Percentiles rank a stretch among this genome's conserved stretches.
Conservation (phyloP, 495 filamentous ascomycete genomes). For the Xylaria telfairii region DNA sequence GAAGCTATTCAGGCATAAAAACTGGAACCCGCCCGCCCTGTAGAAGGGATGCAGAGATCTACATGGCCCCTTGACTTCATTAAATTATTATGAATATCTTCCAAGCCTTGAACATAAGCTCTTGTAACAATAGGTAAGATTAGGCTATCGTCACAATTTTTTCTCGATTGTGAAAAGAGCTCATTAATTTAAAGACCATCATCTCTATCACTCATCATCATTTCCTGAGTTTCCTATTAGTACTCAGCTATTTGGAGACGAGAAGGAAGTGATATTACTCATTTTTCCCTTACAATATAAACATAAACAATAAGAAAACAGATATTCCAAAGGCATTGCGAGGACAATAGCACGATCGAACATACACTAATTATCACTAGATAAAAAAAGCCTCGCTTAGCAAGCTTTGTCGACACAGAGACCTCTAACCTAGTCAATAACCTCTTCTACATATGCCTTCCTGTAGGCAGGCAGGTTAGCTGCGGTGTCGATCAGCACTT, state of each 20-base stretch:
- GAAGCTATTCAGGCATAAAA: too few species aligned
- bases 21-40: too few species aligned
- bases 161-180: background rate
- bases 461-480: too few species aligned
- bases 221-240: background rate
- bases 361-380: background rate
- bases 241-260: too few species aligned
- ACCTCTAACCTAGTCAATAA: background rate
- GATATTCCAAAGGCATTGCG: too few species aligned
- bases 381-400: background rate
- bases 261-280: background rate
- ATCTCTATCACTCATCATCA: background rate
- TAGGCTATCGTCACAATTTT: background rate
- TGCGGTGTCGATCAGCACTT: background rate
- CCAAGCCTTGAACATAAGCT: too few species aligned
- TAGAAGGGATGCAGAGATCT: too few species aligned
- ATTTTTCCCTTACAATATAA: background rate
- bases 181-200: background rate
- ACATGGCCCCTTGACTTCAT: too few species aligned
- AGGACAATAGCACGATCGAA: background rate
- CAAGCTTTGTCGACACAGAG: background rate
- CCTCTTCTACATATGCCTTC: background rate
- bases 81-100: too few species aligned
- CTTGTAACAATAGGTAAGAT: too few species aligned
- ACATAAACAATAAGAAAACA: background rate